Evolutionary conservation across 352 stramenopile species (phyloP).

Genomic region (Albugo candida): DNA sequence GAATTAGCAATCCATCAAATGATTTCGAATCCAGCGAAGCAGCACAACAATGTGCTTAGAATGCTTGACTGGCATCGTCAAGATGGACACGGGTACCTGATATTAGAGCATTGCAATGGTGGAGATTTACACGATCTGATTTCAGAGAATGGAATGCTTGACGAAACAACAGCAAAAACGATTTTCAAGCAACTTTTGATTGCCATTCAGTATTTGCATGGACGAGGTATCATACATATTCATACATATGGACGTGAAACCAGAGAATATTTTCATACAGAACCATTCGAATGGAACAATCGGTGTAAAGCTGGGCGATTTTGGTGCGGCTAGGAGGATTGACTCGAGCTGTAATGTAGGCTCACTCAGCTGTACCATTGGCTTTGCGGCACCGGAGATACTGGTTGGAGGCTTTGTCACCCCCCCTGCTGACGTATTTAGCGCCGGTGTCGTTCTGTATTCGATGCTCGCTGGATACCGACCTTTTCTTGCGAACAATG

Average conservation of each 20-base stretch:
- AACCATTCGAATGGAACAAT: not conserved
- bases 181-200: conserved; percentile 32
- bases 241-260: conserved; percentile 71
- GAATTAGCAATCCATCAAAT: conserved; percentile 42
- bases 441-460: conserved; percentile 46
- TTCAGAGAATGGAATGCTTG: conserved; percentile 22
- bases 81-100: conserved; percentile 36
- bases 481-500: conserved; percentile 35
- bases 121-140: conserved; percentile 32
- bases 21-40: conserved; percentile 42
- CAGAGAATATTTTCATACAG: conserved; percentile 63
- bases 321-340: conserved; percentile 26
- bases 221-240: conserved; percentile 31
- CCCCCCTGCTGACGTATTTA: conserved; percentile 57
- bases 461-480: conserved; percentile 41
- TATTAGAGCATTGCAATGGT: conserved; percentile 38
- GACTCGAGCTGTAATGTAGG: not conserved
- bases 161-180: conserved; percentile 22
- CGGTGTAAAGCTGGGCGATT: conserved; percentile 33
- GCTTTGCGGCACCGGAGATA: conserved; percentile 54
- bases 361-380: conserved; percentile 43
- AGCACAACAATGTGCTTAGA: conserved; percentile 41
- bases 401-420: conserved; percentile 23
- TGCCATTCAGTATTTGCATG: conserved; percentile 31
- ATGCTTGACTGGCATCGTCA: conserved; percentile 44